Percentiles rank a stretch among this genome's conserved stretches.
Conservation (phyloP, 2,329 filamentous ascomycete genomes). For the Claviceps capensis region DNA sequence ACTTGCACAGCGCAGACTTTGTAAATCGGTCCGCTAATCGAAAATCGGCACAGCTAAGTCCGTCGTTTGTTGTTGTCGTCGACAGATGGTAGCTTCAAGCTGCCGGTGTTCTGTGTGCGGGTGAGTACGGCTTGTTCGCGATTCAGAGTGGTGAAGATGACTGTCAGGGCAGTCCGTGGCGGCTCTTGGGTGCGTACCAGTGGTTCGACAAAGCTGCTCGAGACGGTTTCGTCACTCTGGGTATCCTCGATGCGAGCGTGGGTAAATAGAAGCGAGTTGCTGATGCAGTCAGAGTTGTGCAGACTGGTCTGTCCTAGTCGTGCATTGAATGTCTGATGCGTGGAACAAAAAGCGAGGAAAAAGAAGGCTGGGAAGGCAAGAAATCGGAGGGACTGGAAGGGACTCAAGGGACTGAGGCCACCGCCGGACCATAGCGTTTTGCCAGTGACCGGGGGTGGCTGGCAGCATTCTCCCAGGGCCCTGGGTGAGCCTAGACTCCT, state of each 20-base stretch:
- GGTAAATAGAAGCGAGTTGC: not conserved
- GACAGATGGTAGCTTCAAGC: not conserved
- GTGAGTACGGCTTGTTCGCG: not conserved
- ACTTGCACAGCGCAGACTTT: not conserved
- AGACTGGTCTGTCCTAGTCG: not conserved
- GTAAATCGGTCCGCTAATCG: not conserved
- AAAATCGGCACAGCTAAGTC: not conserved
- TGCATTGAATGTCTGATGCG: not conserved
- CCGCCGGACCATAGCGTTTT: not conserved
- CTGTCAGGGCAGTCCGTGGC: not conserved
- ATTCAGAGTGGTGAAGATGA: not conserved
- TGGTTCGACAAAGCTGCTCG: not conserved
- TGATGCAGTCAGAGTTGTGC: not conserved
- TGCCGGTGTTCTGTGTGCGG: not conserved
- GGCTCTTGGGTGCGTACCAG: not conserved
- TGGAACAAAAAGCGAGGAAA: not conserved
- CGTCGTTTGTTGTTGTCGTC: not conserved
- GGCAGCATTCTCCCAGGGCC: not conserved
- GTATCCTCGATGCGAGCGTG: not conserved
- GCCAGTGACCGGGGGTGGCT: not conserved
- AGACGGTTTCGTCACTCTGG: not conserved
- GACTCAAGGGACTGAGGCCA: not conserved
- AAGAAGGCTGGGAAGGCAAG: constrained; percentile 1
- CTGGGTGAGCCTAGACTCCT: not conserved
- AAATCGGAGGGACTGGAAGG: not conserved